A percentile compares a stretch with the other conserved stretches of the same genome.
phyloP scores from a whole-genome alignment of 192 early-diverging fungal species.

The Glomus cerebriforme region DNA sequence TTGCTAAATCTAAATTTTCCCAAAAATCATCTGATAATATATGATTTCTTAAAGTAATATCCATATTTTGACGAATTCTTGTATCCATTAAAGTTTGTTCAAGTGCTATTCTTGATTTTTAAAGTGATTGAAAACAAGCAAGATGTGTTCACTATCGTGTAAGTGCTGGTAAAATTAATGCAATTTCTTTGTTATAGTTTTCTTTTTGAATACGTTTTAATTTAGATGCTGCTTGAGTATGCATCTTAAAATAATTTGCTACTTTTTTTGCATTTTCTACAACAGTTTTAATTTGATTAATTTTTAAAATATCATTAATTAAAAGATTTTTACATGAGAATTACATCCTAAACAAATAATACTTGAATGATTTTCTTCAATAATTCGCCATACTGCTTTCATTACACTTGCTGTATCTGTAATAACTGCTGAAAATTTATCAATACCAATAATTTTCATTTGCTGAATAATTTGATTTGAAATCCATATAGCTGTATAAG shows the following conservation, averaged over 20 bases:
- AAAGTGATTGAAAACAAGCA: neutral
- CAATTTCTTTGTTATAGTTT: neutral
- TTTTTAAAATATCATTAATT: neutral
- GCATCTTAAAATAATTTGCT: neutral
- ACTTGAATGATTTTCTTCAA: neutral
- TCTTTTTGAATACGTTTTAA: neutral
- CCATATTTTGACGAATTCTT: neutral
- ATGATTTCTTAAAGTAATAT: neutral
- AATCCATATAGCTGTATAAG: neutral
- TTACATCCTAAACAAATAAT: slow-evolving; percentile 10
- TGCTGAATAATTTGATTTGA: neutral
- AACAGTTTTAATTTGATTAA: slow-evolving; percentile 5
- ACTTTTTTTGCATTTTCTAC: neutral
- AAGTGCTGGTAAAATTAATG: neutral
- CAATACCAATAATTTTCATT: neutral
- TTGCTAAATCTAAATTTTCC: neutral
- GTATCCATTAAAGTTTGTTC: neutral
- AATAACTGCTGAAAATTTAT: neutral
- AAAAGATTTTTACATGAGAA: slow-evolving; percentile 17
- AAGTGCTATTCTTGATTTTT: neutral
- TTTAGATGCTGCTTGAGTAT: neutral
- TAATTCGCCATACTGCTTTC: neutral
- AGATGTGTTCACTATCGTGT: neutral
- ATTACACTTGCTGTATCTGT: slow-evolving; percentile 5
- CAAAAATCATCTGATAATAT: neutral